phyloP scores from a whole-genome alignment of 768 basidiomycete species.

The Neoboletus magnificus region DNA sequence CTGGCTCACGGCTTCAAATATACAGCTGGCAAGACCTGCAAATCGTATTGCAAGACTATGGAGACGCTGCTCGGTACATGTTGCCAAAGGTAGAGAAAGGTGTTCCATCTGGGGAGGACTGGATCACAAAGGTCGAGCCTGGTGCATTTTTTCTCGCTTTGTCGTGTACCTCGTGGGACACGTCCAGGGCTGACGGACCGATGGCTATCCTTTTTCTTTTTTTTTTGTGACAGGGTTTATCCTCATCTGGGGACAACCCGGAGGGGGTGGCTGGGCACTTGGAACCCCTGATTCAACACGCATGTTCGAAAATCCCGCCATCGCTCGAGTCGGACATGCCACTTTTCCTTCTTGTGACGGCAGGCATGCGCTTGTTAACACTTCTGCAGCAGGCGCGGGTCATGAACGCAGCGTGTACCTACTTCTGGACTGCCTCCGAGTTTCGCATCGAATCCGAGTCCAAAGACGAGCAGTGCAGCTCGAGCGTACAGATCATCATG shows the following conservation, averaged over 20 bases:
- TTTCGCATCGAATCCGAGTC: slow-evolving; percentile 74
- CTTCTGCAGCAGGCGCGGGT: slow-evolving; percentile 66
- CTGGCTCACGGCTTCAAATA: slow-evolving; percentile 92
- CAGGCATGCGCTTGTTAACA: slow-evolving; percentile 90
- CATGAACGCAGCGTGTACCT: slow-evolving; percentile 72
- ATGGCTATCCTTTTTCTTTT: neutral
- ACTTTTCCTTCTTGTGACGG: slow-evolving; percentile 91
- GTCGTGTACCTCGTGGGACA: neutral
- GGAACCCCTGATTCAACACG: slow-evolving; percentile 79
- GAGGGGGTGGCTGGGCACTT: slow-evolving; percentile 73
- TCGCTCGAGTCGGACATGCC: slow-evolving; percentile 83
- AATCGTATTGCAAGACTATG: slow-evolving; percentile 50
- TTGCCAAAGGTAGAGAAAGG: slow-evolving; percentile 93
- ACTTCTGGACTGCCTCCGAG: slow-evolving; percentile 68
- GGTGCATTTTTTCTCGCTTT: slow-evolving; percentile 50
- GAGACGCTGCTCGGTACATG: slow-evolving; percentile 45
- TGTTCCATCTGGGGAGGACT: slow-evolving; percentile 71
- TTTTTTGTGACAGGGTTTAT: slow-evolving; percentile 60
- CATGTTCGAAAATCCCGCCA: slow-evolving; percentile 78
- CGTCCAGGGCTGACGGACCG: neutral
- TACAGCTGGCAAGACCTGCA: slow-evolving; percentile 94
- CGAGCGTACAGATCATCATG: slow-evolving; percentile 89
- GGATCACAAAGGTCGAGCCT: slow-evolving; percentile 91
- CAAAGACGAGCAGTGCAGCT: slow-evolving; percentile 75
- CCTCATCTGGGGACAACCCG: slow-evolving; percentile 70